phyloP scores from a whole-genome alignment of 108 stramenopile genomes.

The Poteriospumella lacustris region DNA sequence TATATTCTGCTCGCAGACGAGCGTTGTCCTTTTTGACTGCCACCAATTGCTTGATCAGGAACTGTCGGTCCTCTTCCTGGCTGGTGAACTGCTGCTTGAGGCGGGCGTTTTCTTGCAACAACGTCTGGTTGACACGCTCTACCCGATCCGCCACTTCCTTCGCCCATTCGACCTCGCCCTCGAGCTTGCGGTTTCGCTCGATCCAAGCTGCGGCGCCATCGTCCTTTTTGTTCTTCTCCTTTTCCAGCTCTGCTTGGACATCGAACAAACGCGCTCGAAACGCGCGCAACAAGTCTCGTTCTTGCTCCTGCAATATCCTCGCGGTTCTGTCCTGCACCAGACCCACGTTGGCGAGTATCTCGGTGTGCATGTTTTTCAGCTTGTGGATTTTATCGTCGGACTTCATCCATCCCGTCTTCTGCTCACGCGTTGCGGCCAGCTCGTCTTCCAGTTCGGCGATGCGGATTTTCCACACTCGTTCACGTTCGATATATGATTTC shows the following conservation, averaged over 20 bases:
- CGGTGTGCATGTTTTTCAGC: conserved; percentile 36
- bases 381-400: conserved; percentile 31
- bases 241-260: conserved; percentile 62
- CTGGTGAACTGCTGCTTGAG: conserved; percentile 55
- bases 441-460: conserved; percentile 56
- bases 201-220: conserved; percentile 56
- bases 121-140: conserved; percentile 22
- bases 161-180: conserved; percentile 60
- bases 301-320: conserved; percentile 60
- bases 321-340: conserved; percentile 57
- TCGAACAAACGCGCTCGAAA: conserved; percentile 61
- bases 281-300: conserved; percentile 55
- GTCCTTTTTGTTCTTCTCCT: conserved; percentile 51
- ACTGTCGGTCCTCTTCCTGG: conserved; percentile 60
- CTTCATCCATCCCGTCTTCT: conserved; percentile 30
- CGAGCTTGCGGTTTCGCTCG: conserved; percentile 48
- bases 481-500: conserved; percentile 49
- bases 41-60: conserved; percentile 59
- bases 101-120: conserved; percentile 42
- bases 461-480: conserved; percentile 50
- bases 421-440: conserved; percentile 17
- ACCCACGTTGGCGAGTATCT: conserved; percentile 51
- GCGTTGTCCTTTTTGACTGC: conserved; percentile 59
- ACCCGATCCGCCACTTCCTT: conserved; percentile 60
- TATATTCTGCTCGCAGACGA: conserved; percentile 47